Evolutionary conservation across 306 rosid species (phyloP).

Genomic region (Echinosophora koreensis): DNA sequence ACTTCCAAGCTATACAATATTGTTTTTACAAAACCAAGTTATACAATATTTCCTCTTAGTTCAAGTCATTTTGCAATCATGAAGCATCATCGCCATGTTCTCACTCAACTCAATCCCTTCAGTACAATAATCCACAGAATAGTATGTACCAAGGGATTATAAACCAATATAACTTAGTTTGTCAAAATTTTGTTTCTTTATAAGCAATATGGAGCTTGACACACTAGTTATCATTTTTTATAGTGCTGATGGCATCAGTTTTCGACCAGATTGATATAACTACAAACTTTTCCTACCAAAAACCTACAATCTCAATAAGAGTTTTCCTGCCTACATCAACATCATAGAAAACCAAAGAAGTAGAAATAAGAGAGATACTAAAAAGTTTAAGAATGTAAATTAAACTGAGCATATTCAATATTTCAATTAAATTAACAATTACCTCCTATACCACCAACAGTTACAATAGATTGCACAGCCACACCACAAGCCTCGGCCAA

Average conservation of each 20-base stretch:
- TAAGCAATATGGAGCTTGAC: slow-evolving; percentile 3
- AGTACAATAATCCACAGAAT: not conserved
- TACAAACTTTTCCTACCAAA: not conserved
- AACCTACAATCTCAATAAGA: not conserved
- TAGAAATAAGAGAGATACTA: not conserved
- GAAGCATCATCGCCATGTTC: slow-evolving; percentile 18
- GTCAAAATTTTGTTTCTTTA: slow-evolving; percentile 9
- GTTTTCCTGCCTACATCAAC: slow-evolving; percentile 37
- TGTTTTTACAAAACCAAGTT: slow-evolving; percentile 7
- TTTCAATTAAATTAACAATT: slow-evolving; percentile 36
- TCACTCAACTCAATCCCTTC: slow-evolving; percentile 26
- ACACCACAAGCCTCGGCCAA: slow-evolving; percentile 95
- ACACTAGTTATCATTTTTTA: slow-evolving; percentile 25
- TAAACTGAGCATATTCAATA: not conserved
- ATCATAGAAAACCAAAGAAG: slow-evolving; percentile 22
- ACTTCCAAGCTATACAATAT: slow-evolving; percentile 3
- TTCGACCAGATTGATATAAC: slow-evolving; percentile 6
- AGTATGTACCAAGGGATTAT: not conserved
- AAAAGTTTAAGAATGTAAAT: slow-evolving; percentile 11
- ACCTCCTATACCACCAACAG: slow-evolving; percentile 99
- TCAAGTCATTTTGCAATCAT: slow-evolving; percentile 1
- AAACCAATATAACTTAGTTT: not conserved
- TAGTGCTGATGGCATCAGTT: slow-evolving; percentile 16
- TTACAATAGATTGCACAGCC: slow-evolving; percentile 87
- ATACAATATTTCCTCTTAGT: slow-evolving; percentile 22